These are phyloP conservation scores for Ploettnerulaceae sp. DNA, from an alignment of 2,329 filamentous ascomycete genomes.

Conservation along the genomic window DNA sequence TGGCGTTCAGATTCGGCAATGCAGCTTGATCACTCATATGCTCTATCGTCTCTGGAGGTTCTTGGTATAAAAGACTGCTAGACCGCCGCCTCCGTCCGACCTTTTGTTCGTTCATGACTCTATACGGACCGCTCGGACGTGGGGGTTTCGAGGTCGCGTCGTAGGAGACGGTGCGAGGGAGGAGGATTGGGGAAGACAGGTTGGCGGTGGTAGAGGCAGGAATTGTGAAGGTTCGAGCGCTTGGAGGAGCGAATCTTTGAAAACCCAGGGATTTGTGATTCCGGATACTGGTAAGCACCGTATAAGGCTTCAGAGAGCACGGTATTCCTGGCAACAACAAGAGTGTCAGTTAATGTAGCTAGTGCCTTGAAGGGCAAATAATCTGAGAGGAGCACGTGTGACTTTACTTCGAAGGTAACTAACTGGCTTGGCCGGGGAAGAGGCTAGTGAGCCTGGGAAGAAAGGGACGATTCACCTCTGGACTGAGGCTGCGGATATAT, in stretches of 20 bases:
- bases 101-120: slow-evolving; percentile 57
- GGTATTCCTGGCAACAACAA: neutral
- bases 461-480: slow-evolving; percentile 4
- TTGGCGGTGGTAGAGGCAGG: slow-evolving; percentile 71
- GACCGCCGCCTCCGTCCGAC: slow-evolving; percentile 82
- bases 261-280: neutral
- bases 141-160: slow-evolving; percentile 71
- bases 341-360: neutral
- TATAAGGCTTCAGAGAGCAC: neutral
- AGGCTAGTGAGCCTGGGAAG: neutral
- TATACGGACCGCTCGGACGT: slow-evolving; percentile 48
- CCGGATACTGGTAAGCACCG: neutral
- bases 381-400: slow-evolving; percentile 3
- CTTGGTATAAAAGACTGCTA: slow-evolving; percentile 95
- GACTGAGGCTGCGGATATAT: neutral
- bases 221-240: slow-evolving; percentile 31
- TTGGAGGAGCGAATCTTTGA: slow-evolving; percentile 27
- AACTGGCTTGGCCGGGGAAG: neutral
- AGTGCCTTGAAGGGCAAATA: neutral
- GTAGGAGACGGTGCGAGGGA: slow-evolving; percentile 88
- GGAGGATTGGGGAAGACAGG: slow-evolving; percentile 84
- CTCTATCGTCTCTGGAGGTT: slow-evolving; percentile 93
- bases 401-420: neutral
- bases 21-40: slow-evolving; percentile 96
- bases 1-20: slow-evolving; percentile 90